Percentiles rank a stretch among this genome's conserved stretches.
Conservation (phyloP, 306 rosid genomes). For the Phaseolus lunatus region DNA sequence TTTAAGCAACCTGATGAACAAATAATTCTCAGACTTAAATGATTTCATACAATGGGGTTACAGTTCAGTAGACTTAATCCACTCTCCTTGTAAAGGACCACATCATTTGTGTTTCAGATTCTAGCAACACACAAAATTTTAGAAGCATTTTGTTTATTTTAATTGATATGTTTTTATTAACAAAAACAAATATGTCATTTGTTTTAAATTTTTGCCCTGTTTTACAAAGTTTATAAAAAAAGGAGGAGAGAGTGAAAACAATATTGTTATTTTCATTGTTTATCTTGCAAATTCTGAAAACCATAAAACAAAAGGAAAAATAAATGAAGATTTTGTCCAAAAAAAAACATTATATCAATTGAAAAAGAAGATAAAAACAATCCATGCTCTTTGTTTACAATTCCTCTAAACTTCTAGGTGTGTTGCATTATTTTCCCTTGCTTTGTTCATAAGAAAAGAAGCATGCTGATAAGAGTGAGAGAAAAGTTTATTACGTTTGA, state of each 20-base stretch:
- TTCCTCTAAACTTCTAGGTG: not conserved
- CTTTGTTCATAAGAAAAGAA: not conserved
- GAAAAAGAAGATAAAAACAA: not conserved
- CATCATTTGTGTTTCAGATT: not conserved
- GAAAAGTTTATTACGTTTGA: constrained; percentile 71
- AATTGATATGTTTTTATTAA: not conserved
- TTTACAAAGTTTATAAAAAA: not conserved
- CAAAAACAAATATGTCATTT: not conserved
- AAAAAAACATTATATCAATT: not conserved
- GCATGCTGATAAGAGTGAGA: not conserved
- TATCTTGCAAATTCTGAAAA: not conserved
- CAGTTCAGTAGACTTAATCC: not conserved
- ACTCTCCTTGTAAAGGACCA: constrained; percentile 13
- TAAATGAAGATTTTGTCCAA: not conserved
- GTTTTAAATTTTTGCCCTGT: not conserved
- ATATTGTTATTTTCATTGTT: not conserved
- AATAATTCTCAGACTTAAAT: constrained; percentile 14
- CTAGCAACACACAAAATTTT: not conserved
- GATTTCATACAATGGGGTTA: not conserved
- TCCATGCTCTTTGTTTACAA: not conserved
- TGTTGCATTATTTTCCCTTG: not conserved
- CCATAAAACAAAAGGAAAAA: not conserved
- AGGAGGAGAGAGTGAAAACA: not conserved
- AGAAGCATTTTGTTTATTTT: not conserved
- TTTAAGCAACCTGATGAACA: constrained; percentile 10